These are phyloP conservation scores for Neurospora sp. DNA, from an alignment of 495 filamentous ascomycete species.

Conservation along the genomic window DNA sequence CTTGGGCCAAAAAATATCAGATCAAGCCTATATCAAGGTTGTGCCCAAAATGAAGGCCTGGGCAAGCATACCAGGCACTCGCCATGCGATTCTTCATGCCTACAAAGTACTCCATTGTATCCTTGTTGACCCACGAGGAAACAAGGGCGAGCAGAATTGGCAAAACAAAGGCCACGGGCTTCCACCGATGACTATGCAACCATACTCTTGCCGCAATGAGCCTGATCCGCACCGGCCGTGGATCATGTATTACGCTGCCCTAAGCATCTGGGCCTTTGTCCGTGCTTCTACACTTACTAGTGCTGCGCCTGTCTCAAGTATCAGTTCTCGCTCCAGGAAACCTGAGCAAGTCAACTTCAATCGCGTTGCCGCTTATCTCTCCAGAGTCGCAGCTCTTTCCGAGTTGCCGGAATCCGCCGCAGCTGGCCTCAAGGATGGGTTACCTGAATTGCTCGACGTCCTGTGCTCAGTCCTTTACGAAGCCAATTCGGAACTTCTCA, in stretches of 20 bases:
- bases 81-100: constrained; percentile 87
- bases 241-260: constrained; percentile 87
- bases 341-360: constrained; percentile 18
- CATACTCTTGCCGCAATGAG: constrained; percentile 77
- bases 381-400: constrained; percentile 24
- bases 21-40: constrained; percentile 66
- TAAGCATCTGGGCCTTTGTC: constrained; percentile 91
- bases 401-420: constrained; percentile 29
- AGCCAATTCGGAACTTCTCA: constrained; percentile 35
- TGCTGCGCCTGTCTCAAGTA: neutral
- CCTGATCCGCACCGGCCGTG: constrained; percentile 85
- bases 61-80: constrained; percentile 73
- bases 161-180: constrained; percentile 12
- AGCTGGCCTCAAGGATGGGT: constrained; percentile 26
- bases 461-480: constrained; percentile 30
- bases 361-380: constrained; percentile 31
- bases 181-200: constrained; percentile 23
- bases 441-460: constrained; percentile 34
- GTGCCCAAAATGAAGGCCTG: constrained; percentile 74
- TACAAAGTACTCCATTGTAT: constrained; percentile 76
- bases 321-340: constrained; percentile 48
- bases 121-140: constrained; percentile 44
- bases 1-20: constrained; percentile 75
- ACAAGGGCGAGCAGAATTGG: constrained; percentile 23
- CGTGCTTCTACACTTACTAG: constrained; percentile 41